These are phyloP conservation scores for Jimgerdemannia lactiflua DNA, from an alignment of 192 early-diverging fungal genomes.

Conservation along the genomic window DNA sequence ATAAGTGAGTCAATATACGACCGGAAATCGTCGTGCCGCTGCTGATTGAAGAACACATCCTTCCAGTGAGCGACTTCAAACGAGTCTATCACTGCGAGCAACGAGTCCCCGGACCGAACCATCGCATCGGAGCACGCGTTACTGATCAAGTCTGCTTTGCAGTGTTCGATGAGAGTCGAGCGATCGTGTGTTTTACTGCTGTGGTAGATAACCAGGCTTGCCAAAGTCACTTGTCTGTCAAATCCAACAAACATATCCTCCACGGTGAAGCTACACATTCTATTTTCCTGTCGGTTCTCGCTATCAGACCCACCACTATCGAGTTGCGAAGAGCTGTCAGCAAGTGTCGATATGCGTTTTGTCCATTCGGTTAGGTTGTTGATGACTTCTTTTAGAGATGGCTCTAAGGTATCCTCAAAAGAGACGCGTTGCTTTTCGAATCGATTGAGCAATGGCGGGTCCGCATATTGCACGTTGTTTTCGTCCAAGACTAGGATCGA, in stretches of 20 bases:
- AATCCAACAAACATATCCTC: conserved; percentile 19
- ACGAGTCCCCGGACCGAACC: conserved; percentile 2
- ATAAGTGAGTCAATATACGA: neutral
- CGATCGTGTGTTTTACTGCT: neutral
- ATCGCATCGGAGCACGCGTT: conserved; percentile 14
- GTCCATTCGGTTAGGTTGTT: too few species aligned
- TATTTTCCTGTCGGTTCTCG: too few species aligned
- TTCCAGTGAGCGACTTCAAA: conserved; percentile 4
- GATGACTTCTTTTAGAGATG: too few species aligned
- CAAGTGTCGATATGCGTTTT: too few species aligned
- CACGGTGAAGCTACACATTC: too few species aligned
- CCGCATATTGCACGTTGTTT: conserved; percentile 8
- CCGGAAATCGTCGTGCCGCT: conserved; percentile 3
- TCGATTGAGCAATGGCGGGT: conserved; percentile 12
- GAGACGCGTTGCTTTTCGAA: conserved; percentile 15
- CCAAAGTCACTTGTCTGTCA: conserved; percentile 2
- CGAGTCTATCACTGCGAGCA: neutral
- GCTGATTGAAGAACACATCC: conserved; percentile 3
- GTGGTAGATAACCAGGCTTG: conserved; percentile 1
- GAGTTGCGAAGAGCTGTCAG: too few species aligned
- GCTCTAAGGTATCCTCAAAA: conserved; percentile 1
- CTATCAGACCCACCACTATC: neutral
- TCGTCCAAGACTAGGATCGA: conserved; percentile 19
- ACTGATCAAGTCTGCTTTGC: conserved; percentile 9
- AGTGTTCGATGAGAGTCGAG: neutral